A percentile compares a stretch with the other conserved stretches of the same genome.
phyloP scores from a whole-genome alignment of 768 basidiomycete genomes.

The Tylopilus sp. region DNA sequence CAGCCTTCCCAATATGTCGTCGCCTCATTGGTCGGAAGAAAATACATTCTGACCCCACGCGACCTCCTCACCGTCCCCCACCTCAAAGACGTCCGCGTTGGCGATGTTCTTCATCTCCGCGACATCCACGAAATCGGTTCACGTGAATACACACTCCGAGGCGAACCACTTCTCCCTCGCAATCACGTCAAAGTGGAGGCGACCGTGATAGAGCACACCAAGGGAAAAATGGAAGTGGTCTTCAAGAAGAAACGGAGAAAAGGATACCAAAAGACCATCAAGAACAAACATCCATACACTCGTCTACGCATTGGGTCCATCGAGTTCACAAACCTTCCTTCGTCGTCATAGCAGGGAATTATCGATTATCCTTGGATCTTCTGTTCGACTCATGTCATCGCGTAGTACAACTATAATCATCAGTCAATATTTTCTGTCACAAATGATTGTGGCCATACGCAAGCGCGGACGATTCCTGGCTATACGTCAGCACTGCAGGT shows the following conservation, averaged over 20 bases:
- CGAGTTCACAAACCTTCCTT: constrained; percentile 36
- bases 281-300: constrained; percentile 95
- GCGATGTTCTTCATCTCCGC: constrained; percentile 78
- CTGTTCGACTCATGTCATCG: neutral
- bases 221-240: constrained; percentile 85
- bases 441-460: neutral
- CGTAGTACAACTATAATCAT: constrained; percentile 3
- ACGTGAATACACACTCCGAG: constrained; percentile 88
- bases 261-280: constrained; percentile 92
- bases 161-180: constrained; percentile 66
- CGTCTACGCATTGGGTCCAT: constrained; percentile 89
- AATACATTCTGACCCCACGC: constrained; percentile 85
- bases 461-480: no score
- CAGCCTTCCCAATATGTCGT: constrained; percentile 92
- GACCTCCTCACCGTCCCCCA: constrained; percentile 94
- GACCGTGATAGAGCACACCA: constrained; percentile 97
- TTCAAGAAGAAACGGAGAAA: constrained; percentile 99
- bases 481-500: neutral
- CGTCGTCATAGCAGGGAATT: constrained; percentile 25
- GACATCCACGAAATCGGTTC: constrained; percentile 94
- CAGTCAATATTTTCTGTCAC: neutral
- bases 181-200: constrained; percentile 71
- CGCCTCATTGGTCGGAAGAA: constrained; percentile 81
- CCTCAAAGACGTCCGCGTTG: constrained; percentile 80
- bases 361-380: neutral